phyloP scores from a whole-genome alignment of 805 yeast genomes.

The Saccharomycopsis babjevae region DNA sequence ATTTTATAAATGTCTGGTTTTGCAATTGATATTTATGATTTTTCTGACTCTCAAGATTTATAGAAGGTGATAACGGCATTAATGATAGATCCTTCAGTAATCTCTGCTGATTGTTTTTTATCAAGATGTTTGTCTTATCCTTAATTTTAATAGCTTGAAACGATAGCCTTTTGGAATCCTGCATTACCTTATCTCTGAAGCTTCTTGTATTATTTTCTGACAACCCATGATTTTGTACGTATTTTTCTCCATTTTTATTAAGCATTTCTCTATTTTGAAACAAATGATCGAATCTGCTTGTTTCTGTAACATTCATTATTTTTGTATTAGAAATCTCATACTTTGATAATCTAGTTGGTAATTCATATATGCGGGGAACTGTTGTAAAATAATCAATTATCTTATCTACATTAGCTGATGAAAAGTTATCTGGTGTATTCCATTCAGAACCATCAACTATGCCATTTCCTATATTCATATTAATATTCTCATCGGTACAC shows the following conservation, averaged over 20 bases:
- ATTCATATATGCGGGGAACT: not conserved
- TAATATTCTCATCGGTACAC: not conserved
- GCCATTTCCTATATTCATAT: not conserved
- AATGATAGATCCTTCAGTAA: not conserved
- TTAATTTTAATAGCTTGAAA: not conserved
- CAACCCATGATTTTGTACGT: not conserved
- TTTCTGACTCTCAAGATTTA: not conserved
- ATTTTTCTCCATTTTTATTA: not conserved
- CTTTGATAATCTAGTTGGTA: slow-evolving; percentile 1
- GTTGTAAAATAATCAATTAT: not conserved
- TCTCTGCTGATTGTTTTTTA: not conserved
- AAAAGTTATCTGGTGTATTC: not conserved
- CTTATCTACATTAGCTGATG: not conserved
- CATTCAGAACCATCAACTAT: not conserved
- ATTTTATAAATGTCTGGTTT: slow-evolving; percentile 43
- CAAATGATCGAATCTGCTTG: not conserved
- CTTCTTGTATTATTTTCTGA: not conserved
- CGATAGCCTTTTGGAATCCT: not conserved
- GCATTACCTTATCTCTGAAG: not conserved
- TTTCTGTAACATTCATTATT: slow-evolving; percentile 8
- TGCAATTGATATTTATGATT: slow-evolving; percentile 3
- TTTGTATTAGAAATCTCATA: slow-evolving; percentile 1
- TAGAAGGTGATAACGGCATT: not conserved
- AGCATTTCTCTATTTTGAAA: not conserved
- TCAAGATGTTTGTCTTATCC: not conserved